Percentiles rank a stretch among this genome's conserved stretches.
Evolutionary conservation across 345 rosid genomes (phyloP).

Genomic region (Eucalyptus guilfoylei): DNA sequence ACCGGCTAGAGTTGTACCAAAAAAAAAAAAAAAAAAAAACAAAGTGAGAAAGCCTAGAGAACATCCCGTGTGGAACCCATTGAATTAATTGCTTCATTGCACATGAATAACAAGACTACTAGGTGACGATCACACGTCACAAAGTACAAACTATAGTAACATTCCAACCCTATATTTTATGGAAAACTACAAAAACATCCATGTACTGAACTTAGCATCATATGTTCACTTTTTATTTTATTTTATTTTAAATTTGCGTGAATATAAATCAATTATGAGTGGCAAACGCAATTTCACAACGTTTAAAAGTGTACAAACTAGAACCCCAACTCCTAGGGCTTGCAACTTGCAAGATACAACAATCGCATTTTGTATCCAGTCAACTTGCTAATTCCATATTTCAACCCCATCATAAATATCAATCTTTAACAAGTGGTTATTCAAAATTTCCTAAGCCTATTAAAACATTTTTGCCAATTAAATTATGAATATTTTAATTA

Average conservation of each 20-base stretch:
- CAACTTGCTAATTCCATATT: no score
- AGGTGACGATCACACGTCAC: not conserved
- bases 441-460: no score
- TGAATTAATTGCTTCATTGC: not conserved
- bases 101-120: not conserved
- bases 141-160: not conserved
- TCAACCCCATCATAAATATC: no score
- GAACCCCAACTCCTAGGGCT: no score
- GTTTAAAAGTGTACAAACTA: not conserved
- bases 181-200: not conserved
- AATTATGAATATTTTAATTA: no score
- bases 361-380: no score
- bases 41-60: not conserved
- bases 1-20: no score
- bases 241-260: not conserved
- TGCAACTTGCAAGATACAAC: no score
- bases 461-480: no score
- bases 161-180: not conserved
- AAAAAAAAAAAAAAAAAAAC: no score
- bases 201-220: not conserved
- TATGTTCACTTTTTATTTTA: not conserved
- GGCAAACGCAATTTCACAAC: not conserved
- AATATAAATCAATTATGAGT: not conserved
- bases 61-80: not conserved
- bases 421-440: no score